phyloP scores from a whole-genome alignment of 129 eudicot genomes.

The Artemisia argyi region DNA sequence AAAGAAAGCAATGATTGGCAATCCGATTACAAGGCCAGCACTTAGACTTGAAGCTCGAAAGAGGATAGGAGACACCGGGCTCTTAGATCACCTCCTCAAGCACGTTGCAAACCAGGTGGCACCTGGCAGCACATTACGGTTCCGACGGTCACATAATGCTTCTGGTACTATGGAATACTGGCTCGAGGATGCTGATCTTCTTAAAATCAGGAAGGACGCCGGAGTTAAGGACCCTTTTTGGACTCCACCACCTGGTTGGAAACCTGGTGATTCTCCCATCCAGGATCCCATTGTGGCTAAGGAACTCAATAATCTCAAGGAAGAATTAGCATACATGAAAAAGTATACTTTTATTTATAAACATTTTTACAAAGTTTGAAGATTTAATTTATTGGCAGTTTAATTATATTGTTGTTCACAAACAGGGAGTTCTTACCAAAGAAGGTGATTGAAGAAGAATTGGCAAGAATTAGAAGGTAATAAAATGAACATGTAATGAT shows the following conservation, averaged over 20 bases:
- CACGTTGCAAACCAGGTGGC: conserved; percentile 95
- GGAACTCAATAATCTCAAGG: conserved; percentile 58
- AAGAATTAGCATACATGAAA: conserved; percentile 45
- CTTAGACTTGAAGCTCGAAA: conserved; percentile 89
- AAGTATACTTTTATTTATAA: conserved; percentile 29
- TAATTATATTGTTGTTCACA: neutral
- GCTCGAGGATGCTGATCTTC: conserved; percentile 88
- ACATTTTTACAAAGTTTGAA: neutral
- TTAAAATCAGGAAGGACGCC: conserved; percentile 67
- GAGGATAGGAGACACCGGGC: conserved; percentile 92
- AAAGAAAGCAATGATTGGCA: conserved; percentile 63
- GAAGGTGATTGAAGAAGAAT: conserved; percentile 53
- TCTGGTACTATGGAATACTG: conserved; percentile 97
- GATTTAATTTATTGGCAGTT: neutral
- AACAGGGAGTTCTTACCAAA: conserved; percentile 43
- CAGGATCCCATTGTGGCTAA: conserved; percentile 81
- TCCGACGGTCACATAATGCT: conserved; percentile 85
- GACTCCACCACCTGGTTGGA: conserved; percentile 99
- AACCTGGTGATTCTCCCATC: conserved; percentile 72
- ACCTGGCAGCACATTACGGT: conserved; percentile 79
- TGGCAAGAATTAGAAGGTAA: conserved; percentile 69
- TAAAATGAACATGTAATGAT: neutral
- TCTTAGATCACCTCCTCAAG: conserved; percentile 89
- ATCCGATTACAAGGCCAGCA: conserved; percentile 78
- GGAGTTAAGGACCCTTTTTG: conserved; percentile 90